Base-by-base conservation (phyloP, 2,329 filamentous ascomycete species). In the Talaromyces sp. region DNA sequence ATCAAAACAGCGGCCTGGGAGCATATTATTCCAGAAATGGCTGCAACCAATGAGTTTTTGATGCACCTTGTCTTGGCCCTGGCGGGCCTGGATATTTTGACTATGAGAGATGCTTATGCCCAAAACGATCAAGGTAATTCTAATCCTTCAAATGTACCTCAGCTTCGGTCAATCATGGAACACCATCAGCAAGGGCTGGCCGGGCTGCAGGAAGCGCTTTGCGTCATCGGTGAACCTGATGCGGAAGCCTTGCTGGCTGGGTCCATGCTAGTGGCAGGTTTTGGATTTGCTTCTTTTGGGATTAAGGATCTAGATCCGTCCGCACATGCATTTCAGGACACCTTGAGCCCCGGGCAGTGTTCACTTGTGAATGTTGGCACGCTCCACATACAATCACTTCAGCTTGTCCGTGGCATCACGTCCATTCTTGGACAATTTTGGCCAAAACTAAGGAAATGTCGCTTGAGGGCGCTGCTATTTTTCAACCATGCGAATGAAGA, bases 51-150 rank as follows among this genome's bases (percentile, higher is more conserved):
- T 14, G 58, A 62, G 14, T 67, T 61, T 26, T 14, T 70, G 35
- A 70, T 70, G 68, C 67, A 69, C 54, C 49, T 70, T n/a, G 57
- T 69, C 31, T 58, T 70, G 3, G 67, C 67, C 9, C 55, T 70
- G n/a, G 65, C 67, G 2, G 67, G 68, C 8, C 7, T 66, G 7
- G 58, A 70, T 56, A 11, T 32, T 32, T 4, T 32, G 31, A 32
- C 31, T 11, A 32, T 11, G 3, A 4, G 31, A 11, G 31, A 32
- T 31, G 29, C 7, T 31, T 9, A 7, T 9, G 29, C 8, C 29
- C 4, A 31, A 31, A 31, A n/a, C n/a, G n/a, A n/a, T n/a, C n/a
- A n/a, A n/a, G n/a, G n/a, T n/a, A n/a, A n/a, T n/a, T n/a, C n/a
- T n/a, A n/a, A n/a, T n/a, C n/a, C n/a, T n/a, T n/a, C n/a, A n/a